These are phyloP conservation scores for Helenozyma rhizophorensis DNA, from an alignment of 805 yeast species.

Conservation along the genomic window DNA sequence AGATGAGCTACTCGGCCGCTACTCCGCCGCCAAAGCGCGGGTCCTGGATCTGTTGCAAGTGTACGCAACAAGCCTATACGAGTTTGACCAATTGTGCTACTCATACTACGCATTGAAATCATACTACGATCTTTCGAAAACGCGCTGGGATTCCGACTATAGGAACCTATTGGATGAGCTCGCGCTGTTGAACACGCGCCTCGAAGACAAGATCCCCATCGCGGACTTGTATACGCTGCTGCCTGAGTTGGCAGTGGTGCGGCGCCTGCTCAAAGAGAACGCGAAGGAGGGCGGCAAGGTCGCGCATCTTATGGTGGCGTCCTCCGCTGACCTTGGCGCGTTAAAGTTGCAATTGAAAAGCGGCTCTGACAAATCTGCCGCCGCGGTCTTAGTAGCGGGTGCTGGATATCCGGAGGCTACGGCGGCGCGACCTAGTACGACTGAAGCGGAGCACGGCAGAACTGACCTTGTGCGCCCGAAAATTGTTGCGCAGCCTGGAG, in stretches of 20 bases:
- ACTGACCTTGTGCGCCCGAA: no score
- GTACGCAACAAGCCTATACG: conserved; percentile 16
- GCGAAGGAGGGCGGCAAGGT: conserved; percentile 30
- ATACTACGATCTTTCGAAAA: conserved; percentile 20
- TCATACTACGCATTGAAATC: conserved; percentile 21
- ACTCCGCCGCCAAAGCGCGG: conserved; percentile 2
- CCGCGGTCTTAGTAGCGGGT: no score
- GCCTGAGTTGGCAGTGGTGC: conserved; percentile 22
- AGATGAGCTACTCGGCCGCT: conserved; percentile 7
- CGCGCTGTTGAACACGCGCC: conserved; percentile 9
- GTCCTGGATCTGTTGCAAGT: conserved; percentile 1
- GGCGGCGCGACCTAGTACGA: no score
- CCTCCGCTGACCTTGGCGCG: conserved; percentile 1
- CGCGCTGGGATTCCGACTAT: conserved; percentile 11
- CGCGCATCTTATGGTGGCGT: conserved; percentile 14
- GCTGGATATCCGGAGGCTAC: no score
- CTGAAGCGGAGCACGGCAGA: no score
- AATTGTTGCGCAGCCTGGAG: no score
- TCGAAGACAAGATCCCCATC: conserved; percentile 22
- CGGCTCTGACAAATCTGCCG: no score
- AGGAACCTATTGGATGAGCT: conserved; percentile 16
- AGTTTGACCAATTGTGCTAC: conserved; percentile 25
- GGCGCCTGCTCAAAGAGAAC: conserved; percentile 26
- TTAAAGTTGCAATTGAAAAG: no score
- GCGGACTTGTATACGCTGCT: conserved; percentile 17